Percentiles rank a stretch among this genome's conserved stretches.
Evolutionary conservation across 345 rosid species (phyloP).

Genomic region (Arabis hirsuta): DNA sequence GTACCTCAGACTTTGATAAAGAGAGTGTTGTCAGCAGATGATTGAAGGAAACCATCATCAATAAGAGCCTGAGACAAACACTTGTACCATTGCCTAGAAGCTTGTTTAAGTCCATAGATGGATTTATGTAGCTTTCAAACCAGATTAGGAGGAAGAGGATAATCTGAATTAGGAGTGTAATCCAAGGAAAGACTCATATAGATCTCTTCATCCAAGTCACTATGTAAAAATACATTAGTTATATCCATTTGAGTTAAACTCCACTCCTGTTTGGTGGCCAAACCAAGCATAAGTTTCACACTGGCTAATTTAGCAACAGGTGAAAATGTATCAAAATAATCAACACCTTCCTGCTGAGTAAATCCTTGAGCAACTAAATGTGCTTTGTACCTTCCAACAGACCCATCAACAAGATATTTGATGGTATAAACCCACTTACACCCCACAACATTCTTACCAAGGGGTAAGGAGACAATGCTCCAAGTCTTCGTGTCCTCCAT

Average conservation of each 20-base stretch:
- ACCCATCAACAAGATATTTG: not conserved
- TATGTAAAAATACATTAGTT: no score
- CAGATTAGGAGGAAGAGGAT: no score
- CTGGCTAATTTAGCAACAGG: not conserved
- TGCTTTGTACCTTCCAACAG: not conserved
- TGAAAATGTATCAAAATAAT: not conserved
- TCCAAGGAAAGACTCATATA: no score
- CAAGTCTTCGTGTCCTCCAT: accelerated
- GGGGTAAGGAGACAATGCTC: not conserved
- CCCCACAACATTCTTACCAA: not conserved
- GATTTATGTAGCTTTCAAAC: no score
- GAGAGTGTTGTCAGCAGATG: no score
- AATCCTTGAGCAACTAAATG: not conserved
- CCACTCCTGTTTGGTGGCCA: not conserved
- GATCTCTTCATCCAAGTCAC: no score
- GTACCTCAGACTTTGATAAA: no score
- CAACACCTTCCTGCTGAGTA: not conserved
- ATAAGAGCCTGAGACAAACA: no score
- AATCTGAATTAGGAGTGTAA: no score
- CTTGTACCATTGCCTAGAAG: no score
- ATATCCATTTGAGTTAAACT: not conserved
- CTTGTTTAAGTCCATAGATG: no score
- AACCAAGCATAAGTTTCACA: not conserved
- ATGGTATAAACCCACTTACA: not conserved
- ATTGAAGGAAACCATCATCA: no score